Evolutionary conservation across 352 stramenopile genomes (phyloP).

Genomic region (Pythium folliculosum): DNA sequence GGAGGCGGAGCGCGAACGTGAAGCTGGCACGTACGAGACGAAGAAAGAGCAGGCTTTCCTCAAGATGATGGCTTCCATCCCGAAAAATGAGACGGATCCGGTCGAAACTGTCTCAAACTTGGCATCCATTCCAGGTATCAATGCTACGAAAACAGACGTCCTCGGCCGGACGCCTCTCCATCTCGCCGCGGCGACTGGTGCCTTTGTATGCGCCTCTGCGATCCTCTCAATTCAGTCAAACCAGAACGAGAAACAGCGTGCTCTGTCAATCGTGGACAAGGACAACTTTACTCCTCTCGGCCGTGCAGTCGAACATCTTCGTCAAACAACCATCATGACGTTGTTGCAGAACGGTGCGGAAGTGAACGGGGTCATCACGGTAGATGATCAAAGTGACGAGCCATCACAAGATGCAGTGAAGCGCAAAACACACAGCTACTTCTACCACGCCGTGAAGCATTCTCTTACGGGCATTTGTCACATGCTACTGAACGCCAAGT

Average conservation of each 20-base stretch:
- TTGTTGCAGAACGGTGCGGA: slow-evolving; percentile 63
- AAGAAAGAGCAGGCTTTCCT: slow-evolving; percentile 50
- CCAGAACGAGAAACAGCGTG: slow-evolving; percentile 26
- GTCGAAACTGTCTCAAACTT: slow-evolving; percentile 81
- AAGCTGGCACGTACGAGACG: slow-evolving; percentile 48
- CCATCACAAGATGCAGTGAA: not conserved
- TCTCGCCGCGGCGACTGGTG: slow-evolving; percentile 67
- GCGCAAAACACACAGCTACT: slow-evolving; percentile 58
- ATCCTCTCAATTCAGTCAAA: slow-evolving; percentile 42
- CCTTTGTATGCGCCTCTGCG: slow-evolving; percentile 74
- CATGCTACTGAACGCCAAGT: slow-evolving; percentile 74
- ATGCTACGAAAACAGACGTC: slow-evolving; percentile 40
- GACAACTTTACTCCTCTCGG: slow-evolving; percentile 59
- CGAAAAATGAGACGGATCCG: slow-evolving; percentile 50
- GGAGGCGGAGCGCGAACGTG: slow-evolving; percentile 31
- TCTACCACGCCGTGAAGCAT: slow-evolving; percentile 75
- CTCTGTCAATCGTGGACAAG: slow-evolving; percentile 44
- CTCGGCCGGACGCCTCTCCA: slow-evolving; percentile 66
- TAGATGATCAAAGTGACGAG: slow-evolving; percentile 15
- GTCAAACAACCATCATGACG: slow-evolving; percentile 77
- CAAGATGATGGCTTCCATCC: slow-evolving; percentile 44
- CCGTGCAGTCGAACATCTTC: slow-evolving; percentile 53
- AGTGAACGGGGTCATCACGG: slow-evolving; percentile 49
- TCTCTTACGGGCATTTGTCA: slow-evolving; percentile 75
- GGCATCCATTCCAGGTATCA: slow-evolving; percentile 45